Evolutionary conservation across 352 stramenopile genomes (phyloP), one percentile per base, ranked within the genome.

Genomic region (Elongisporangium senticosum): DNA sequence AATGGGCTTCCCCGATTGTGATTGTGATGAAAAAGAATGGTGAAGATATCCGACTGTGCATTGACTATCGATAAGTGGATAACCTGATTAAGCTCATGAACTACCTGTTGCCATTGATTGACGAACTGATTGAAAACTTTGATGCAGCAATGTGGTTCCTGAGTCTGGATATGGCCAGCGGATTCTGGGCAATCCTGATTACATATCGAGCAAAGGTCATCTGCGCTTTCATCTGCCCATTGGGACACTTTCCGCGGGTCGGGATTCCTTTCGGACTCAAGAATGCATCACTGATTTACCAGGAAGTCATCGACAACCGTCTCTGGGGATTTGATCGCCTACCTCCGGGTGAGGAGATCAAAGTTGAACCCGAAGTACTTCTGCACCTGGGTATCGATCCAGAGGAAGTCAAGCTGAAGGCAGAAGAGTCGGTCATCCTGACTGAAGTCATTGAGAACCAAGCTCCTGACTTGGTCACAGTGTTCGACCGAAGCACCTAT

Each of bases 21-120:
- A 62, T 66, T 17, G 61, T 59, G 15, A 60, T 69, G 62, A 73
- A 73, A 56, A 67, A 69, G 26, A 59, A 67, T 2, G 55, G 55
- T 1, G 54, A 48, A 1, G 28, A 51, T 5, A 61, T 65, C 43
- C 43, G 59, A 15, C 49, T 65, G 0, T 65, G 62, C 19, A 67
- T 73, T 28, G 65, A 69, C 8, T 69, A 69, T 3, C 55, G 58
- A 0, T 1, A 7, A 2, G 65, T 67, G 2, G 67, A 67, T n/a
- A 14, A 51, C 20, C 59, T 67, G 15, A 60, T 59, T 13, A 67
- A 65, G 40, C 24, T 70, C 21, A 40, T 63, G 49, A 66, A 55
- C 8, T 73, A 67, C 14, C 62, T 62, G 0, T 23, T 72, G 0
- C 58, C 58, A 0, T 28, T 73, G 2, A 74, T 74, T 28, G 59